Base-by-base conservation (phyloP, 805 yeast species). In the Starmerella potacharoeniae region DNA sequence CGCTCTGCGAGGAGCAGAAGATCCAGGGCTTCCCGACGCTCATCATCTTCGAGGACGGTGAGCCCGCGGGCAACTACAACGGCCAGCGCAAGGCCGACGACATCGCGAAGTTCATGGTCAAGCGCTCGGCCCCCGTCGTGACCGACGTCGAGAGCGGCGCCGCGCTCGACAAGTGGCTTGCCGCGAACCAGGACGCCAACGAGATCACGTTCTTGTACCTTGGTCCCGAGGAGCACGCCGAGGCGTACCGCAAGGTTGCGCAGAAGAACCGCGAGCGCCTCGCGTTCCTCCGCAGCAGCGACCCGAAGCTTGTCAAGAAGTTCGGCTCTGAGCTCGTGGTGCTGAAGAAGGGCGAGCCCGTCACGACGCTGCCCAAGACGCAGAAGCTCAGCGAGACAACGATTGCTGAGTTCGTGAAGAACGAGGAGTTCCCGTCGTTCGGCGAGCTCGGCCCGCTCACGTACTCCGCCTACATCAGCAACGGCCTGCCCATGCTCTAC, bases 401-500 rank as follows among this genome's bases (percentile, higher is more conserved):
- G 7, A 70, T 85, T 61, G 61, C 65, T 46, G 68, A 71, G 37
- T 84, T 83, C 67, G 71, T 82, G 62, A 69, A 71, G 53, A 69
- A 72, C 61, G 93, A 89, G 73, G 71, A 83, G 49, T 77, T 85
- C 68, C 96, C 97, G 55, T 76, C 79, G 65, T 83, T 90, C 64
- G 96, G 95, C 66, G 96, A 90, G 71, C 80, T 91, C 61, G 82
- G 81, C 65, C 89, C 93, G 61, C 75, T 79, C 52, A 83, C 93
- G 60, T 93, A 84, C 77, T 74, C 77, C 71, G 67, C 75, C 43
- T 93, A 90, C 76, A 80, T 86, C 77, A 72, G 76, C 55, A 73
- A 89, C 57, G 77, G 80, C 37, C 61, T 81, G 55, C 98, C 98
- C 59, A 73, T 93, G 62, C 95, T 87, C 53, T 91, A 90, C 77